These are phyloP conservation scores for Yamadazyma insecticola DNA, from an alignment of 805 yeast genomes.

Conservation along the genomic window DNA sequence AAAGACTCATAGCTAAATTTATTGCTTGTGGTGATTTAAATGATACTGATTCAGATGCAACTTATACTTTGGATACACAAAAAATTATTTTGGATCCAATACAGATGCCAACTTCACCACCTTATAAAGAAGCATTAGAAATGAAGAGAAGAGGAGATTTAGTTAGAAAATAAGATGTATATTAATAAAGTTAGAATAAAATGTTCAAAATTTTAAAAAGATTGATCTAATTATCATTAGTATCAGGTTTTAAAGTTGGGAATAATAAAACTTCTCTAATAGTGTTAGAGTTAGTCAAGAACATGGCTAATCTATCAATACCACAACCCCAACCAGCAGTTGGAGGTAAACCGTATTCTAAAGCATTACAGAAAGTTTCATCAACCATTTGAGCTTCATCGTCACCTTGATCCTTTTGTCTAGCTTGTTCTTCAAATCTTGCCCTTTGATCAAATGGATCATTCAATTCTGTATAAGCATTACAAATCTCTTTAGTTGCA, in stretches of 20 bases:
- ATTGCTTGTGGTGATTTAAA: constrained; percentile 91
- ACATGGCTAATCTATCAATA: constrained; percentile 97
- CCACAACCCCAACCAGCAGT: constrained; percentile 99
- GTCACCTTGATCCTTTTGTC: constrained; percentile 98
- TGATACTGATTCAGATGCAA: constrained; percentile 92
- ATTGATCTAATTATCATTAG: constrained; percentile 12
- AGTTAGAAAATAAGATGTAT: constrained; percentile 8
- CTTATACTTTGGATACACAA: constrained; percentile 57
- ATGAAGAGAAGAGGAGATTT: constrained; percentile 68
- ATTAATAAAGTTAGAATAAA: background rate
- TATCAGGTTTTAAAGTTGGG: constrained; percentile 98
- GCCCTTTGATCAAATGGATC: constrained; percentile 98
- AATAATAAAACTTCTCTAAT: constrained; percentile 95
- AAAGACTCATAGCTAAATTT: constrained; percentile 80
- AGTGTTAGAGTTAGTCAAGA: constrained; percentile 92
- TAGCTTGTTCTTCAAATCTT: constrained; percentile 98
- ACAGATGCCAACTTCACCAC: constrained; percentile 94
- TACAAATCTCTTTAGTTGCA: constrained; percentile 96
- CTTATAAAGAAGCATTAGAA: constrained; percentile 88
- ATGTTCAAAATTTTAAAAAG: background rate
- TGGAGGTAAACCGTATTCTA: constrained; percentile 98
- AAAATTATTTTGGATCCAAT: constrained; percentile 66
- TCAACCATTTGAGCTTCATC: constrained; percentile 97
- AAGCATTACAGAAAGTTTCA: constrained; percentile 95
- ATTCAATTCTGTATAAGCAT: constrained; percentile 97